A percentile compares a stretch with the other conserved stretches of the same genome.
These are phyloP conservation scores for Fusarium algeriense DNA, from an alignment of 2,329 filamentous ascomycete genomes.

Conservation along the genomic window DNA sequence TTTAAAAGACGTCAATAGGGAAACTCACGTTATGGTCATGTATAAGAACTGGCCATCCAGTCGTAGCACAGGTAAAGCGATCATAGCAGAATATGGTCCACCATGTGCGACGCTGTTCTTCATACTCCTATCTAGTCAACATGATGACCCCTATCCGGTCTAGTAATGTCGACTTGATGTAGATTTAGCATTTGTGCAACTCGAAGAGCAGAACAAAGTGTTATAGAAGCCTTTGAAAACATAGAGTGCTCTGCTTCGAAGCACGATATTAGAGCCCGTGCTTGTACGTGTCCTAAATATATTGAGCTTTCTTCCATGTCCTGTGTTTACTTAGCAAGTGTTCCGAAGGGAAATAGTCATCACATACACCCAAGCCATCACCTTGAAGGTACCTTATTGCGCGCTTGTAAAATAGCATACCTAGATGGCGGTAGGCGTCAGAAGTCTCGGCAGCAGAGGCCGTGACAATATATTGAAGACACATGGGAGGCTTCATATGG, in stretches of 20 bases:
- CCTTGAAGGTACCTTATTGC: constrained; percentile 4
- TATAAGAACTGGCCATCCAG: constrained; percentile 25
- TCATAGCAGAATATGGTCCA: constrained; percentile 32
- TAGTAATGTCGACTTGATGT: background rate
- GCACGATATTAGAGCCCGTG: constrained; percentile 12
- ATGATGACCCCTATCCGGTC: accelerated
- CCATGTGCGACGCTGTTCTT: constrained; percentile 22
- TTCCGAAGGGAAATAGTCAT: accelerated
- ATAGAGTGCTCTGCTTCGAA: constrained; percentile 26
- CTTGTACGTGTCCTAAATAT: constrained; percentile 11
- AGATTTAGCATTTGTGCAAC: constrained; percentile 13
- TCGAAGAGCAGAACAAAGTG: constrained; percentile 11
- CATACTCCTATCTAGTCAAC: constrained; percentile 12
- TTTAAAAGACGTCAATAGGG: accelerated
- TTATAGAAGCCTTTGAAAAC: constrained; percentile 26
- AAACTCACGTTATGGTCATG: background rate
- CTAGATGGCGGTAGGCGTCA: constrained; percentile 2
- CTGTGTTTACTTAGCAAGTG: background rate
- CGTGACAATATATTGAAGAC: constrained; percentile 29
- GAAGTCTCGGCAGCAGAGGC: constrained; percentile 16
- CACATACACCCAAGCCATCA: background rate
- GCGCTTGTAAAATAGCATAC: constrained; percentile 3
- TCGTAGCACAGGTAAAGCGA: constrained; percentile 22
- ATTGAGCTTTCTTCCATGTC: background rate
- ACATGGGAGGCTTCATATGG: constrained; percentile 19